Evolutionary conservation across 139 green algal genomes (phyloP), one percentile per base, ranked within the genome.

Genomic region (Picochlorum sp.): DNA sequence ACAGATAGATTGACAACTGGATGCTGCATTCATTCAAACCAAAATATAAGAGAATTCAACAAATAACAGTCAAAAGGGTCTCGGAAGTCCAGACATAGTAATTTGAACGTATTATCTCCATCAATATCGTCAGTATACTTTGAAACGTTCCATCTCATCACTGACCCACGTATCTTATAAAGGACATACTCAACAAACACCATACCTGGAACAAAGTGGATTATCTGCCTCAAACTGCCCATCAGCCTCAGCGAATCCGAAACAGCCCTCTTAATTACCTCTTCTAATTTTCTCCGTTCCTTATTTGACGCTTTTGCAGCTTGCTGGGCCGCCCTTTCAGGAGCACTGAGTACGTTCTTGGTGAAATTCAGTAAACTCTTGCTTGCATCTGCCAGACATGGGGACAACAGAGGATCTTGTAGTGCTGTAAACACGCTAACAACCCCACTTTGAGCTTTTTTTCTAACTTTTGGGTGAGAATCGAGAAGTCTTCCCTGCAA

Each of bases 161-260:
- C n/a, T n/a, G n/a, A n/a, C n/a, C n/a, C n/a, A n/a, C n/a, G n/a
- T n/a, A n/a, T n/a, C n/a, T n/a, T n/a, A n/a, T n/a, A n/a, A n/a
- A n/a, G n/a, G n/a, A n/a, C n/a, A n/a, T n/a, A n/a, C n/a, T n/a
- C n/a, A n/a, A 41, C 35, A 9, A 55, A 55, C 12, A 39, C 12
- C 62, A 20, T 28, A 76, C 73, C 67, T 36, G 66, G 41, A 55
- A 93, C 24, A 16, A 90, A 69, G 1, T 77, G 67, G 20, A 88
- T 50, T 6, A 57, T 51, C 26, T 55, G 36, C 68, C 83, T 84
- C 10, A 94, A 70, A 7, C 61, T 58, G n/a, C 73, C 80, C 49
- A 95, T 54, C 40, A 91, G 57, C 67, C 91, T 83, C 58, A 95
- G 80, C 26, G 85, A 66, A 16, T 88, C 77, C 4, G 74, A 52